Conservation (phyloP, 31 red algal genomes). For the Pterothamnion heteromorphum region DNA sequence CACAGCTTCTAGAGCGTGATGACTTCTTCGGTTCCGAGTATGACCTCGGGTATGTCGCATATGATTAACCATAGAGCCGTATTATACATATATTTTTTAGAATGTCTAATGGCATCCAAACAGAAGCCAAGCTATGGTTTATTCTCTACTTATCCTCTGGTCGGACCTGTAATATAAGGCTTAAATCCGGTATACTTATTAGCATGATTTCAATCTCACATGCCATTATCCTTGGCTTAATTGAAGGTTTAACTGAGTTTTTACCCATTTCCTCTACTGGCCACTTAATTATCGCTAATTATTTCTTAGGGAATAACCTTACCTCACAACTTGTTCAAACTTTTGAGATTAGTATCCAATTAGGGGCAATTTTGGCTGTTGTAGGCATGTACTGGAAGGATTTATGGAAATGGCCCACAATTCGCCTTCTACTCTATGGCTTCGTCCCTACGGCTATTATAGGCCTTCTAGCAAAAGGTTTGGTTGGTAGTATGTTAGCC, state of each 20-base stretch:
- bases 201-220: not conserved
- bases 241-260: conserved; percentile 25
- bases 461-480: not conserved
- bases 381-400: not conserved
- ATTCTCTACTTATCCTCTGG: too few species aligned
- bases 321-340: not conserved
- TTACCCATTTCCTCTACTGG: conserved; percentile 13
- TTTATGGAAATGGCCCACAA: not conserved
- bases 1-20: not conserved
- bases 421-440: not conserved
- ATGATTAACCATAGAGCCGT: not conserved
- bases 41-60: not conserved
- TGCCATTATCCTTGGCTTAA: conserved; percentile 12
- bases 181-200: not conserved
- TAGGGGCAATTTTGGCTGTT: conserved; percentile 23
- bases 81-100: too few species aligned
- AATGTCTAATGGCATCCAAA: too few species aligned
- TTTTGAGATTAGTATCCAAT: not conserved
- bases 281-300: conserved; percentile 7
- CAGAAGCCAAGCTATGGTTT: too few species aligned
- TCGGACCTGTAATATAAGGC: too few species aligned
- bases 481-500: not conserved
- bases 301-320: not conserved
- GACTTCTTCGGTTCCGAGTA: not conserved
- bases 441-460: not conserved